Percentiles rank a stretch among this genome's conserved stretches.
Evolutionary conservation across 176 grass and related monocot genomes (phyloP).

Genomic region (maize (Zea mays)): DNA sequence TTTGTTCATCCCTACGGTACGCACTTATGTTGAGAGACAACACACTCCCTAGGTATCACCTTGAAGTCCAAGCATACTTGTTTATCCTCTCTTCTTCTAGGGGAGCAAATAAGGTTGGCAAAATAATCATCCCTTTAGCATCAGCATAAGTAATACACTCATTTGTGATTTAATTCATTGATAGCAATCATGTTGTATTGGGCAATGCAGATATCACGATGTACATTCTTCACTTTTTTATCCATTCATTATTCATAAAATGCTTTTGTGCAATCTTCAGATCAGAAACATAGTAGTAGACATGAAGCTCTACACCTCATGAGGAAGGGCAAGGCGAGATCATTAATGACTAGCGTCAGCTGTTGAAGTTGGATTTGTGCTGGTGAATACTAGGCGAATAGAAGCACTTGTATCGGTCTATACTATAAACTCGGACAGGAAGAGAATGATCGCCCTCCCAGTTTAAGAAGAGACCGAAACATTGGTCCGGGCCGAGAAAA

Average conservation of each 20-base stretch:
- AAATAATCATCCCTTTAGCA: neutral
- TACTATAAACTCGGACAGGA: neutral
- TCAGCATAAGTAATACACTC: neutral
- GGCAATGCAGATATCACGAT: neutral
- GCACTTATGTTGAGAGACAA: no score
- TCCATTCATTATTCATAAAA: conserved; percentile 16
- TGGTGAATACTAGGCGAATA: neutral
- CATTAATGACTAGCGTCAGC: neutral
- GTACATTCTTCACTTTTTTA: neutral
- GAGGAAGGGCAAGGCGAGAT: neutral
- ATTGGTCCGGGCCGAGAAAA: no score
- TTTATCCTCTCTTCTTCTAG: neutral
- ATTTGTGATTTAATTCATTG: neutral
- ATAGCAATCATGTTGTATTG: neutral
- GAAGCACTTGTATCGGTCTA: neutral
- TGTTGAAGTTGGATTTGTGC: neutral
- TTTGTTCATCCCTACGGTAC: no score
- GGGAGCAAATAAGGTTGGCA: neutral
- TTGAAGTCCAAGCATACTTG: no score
- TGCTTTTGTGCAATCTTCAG: neutral
- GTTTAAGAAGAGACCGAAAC: no score
- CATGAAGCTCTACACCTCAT: neutral
- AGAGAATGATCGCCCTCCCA: no score
- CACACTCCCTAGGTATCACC: no score
- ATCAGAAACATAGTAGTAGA: neutral